Evolutionary conservation across 495 filamentous ascomycete genomes (phyloP), one percentile per base, ranked within the genome.

Genomic region (Astrothelium macrocarpum): DNA sequence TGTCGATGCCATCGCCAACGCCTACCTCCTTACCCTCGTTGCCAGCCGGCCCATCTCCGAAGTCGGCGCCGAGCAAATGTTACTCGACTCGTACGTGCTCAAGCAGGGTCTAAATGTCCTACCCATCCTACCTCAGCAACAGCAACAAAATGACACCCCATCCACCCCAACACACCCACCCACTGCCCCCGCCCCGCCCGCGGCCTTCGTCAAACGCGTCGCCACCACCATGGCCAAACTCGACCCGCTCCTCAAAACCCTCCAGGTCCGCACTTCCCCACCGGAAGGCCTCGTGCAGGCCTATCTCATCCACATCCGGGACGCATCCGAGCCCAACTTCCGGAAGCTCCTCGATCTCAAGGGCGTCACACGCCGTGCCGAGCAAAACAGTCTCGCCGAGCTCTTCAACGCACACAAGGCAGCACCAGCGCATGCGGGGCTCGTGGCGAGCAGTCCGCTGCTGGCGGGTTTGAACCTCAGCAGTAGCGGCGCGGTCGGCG

Each of bases 41-140:
- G 89, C 90, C 71, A 95, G 90, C 76, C 86, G 81, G 65, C 94
- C 94, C 23, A 84, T 98, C 61, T 90, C 89, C 18, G 93, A 96
- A 73, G 90, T 91, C 59, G 94, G 91, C 28, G 94, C 94, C n/a
- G 95, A 98, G 76, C 94, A 87, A 84, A 96, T 98, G 91, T 82
- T 98, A 7, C 84, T 98, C 2, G 95, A 98, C 72, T 87, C 89
- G 59, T 97, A 97, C 71, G 89, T 88, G 32, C 81, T 97, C 7
- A 96, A 92, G 66, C 90, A 94, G 68, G 83, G 85, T 18, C 86
- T 97, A 59, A 80, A 83, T 61, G 85, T 82, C 53, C 78, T 93
- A 18, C 73, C 88, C 14, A 85, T 81, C 0, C 77, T 85, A n/a
- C 63, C 84, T 83, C 67, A 66, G 68, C n/a, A 72, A 75, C 32